A percentile compares a stretch with the other conserved stretches of the same genome.
These are phyloP conservation scores for Phytophthora niederhauseri DNA, from an alignment of 352 stramenopile species.

Conservation along the genomic window DNA sequence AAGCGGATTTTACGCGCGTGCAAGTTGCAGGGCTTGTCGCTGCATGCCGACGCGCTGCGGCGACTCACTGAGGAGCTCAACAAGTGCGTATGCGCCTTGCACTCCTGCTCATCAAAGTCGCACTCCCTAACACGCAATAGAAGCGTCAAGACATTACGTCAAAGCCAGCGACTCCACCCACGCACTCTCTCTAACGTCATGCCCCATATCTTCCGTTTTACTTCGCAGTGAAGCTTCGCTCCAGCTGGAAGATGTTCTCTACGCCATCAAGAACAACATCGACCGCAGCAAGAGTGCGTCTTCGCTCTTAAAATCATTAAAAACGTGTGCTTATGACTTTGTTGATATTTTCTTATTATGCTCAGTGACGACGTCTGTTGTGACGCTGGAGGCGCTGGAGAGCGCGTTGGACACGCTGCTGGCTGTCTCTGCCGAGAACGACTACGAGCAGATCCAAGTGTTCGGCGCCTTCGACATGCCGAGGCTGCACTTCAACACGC, in stretches of 20 bases:
- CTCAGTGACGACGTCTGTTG: slow-evolving; percentile 81
- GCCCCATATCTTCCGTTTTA: slow-evolving; percentile 4
- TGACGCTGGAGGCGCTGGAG: slow-evolving; percentile 83
- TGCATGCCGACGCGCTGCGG: slow-evolving; percentile 74
- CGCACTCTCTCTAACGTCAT: slow-evolving; percentile 10
- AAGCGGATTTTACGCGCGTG: slow-evolving; percentile 85
- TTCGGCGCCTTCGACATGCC: slow-evolving; percentile 84
- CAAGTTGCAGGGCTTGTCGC: slow-evolving; percentile 84
- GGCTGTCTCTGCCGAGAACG: slow-evolving; percentile 78
- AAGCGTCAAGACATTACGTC: slow-evolving; percentile 2
- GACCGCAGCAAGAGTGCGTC: slow-evolving; percentile 85
- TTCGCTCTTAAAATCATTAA: neutral
- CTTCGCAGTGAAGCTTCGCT: slow-evolving; percentile 64
- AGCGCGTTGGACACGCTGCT: slow-evolving; percentile 84
- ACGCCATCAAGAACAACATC: slow-evolving; percentile 91
- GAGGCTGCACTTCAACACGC: slow-evolving; percentile 58
- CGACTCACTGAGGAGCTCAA: slow-evolving; percentile 70
- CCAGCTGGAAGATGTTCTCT: slow-evolving; percentile 84
- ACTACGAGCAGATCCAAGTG: slow-evolving; percentile 84
- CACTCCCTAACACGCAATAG: slow-evolving; percentile 5
- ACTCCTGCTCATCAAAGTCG: slow-evolving; percentile 7
- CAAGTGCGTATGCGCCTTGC: slow-evolving; percentile 44
- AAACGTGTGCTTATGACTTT: neutral
- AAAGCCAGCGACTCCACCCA: neutral
- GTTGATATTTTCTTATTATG: slow-evolving; percentile 1